phyloP scores from a whole-genome alignment of 345 rosid genomes.

The Diplotaxis tenuifolia region DNA sequence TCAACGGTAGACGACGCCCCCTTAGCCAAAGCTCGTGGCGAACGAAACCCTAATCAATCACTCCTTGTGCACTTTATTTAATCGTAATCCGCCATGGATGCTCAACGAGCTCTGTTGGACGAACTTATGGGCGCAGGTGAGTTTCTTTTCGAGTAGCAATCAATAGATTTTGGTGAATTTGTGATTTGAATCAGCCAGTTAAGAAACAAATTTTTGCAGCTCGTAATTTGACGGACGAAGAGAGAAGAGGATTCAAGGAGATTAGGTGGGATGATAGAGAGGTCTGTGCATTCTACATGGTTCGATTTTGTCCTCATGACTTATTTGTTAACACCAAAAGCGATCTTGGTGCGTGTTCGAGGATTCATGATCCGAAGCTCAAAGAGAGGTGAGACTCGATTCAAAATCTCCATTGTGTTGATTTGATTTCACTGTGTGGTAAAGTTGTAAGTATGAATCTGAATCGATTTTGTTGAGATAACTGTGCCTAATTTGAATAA shows the following conservation, averaged over 20 bases:
- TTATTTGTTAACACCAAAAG: conserved; percentile 96
- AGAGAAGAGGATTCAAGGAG: conserved; percentile 81
- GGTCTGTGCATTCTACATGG: conserved; percentile 90
- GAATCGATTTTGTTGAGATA: no score
- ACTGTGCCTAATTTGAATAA: no score
- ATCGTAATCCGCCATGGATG: conserved; percentile 55
- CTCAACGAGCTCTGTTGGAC: conserved; percentile 91
- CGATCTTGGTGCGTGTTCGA: conserved; percentile 93
- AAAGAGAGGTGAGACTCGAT: conserved; percentile 77
- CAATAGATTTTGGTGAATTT: not conserved
- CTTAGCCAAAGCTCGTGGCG: conserved; percentile 2
- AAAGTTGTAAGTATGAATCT: no score
- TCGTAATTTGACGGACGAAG: conserved; percentile 87
- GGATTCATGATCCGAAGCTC: conserved; percentile 89
- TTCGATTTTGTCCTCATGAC: conserved; percentile 96
- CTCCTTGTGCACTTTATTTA: conserved; percentile 3
- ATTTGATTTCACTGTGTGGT: conserved; percentile 7
- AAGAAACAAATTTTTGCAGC: conserved; percentile 40
- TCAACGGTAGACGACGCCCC: not conserved
- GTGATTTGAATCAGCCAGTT: not conserved
- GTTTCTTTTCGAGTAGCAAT: not conserved
- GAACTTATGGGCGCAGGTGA: conserved; percentile 98
- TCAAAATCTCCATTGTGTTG: not conserved
- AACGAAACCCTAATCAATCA: conserved; percentile 39
- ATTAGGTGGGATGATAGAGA: conserved; percentile 91